Evolutionary conservation across 441 rosid genomes (phyloP).

Genomic region (Hypseocharis bilobata): DNA sequence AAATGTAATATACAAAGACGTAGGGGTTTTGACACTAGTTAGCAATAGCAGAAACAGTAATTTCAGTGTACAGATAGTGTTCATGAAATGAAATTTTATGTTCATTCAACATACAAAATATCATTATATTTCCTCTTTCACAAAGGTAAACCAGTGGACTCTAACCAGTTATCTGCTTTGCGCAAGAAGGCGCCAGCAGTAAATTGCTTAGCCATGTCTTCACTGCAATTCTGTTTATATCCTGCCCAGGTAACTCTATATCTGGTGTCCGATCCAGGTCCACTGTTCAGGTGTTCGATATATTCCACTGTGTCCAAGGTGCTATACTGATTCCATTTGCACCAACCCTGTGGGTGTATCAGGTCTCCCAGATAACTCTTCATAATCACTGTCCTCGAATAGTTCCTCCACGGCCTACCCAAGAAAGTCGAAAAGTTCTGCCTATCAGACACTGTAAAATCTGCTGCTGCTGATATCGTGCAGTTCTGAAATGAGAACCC

Average conservation of each 20-base stretch:
- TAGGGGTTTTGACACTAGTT: neutral
- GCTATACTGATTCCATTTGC: constrained; percentile 37
- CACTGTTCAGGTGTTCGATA: constrained; percentile 42
- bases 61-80: no score
- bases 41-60: neutral
- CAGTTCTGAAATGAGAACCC: constrained; percentile 38
- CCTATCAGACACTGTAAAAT: constrained; percentile 35
- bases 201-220: constrained; percentile 33
- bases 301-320: constrained; percentile 38
- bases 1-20: neutral
- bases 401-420: constrained; percentile 48
- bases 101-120: no score
- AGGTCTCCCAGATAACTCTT: constrained; percentile 33
- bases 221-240: constrained; percentile 25
- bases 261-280: constrained; percentile 34
- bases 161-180: neutral
- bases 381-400: constrained; percentile 39
- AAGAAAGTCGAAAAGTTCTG: constrained; percentile 28
- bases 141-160: neutral
- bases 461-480: constrained; percentile 35
- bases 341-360: constrained; percentile 42
- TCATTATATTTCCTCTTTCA: neutral
- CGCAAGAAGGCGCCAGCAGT: constrained; percentile 23
- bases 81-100: no score
- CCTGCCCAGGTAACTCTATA: constrained; percentile 45